Percentiles rank a stretch among this genome's conserved stretches.
Conservation (phyloP, 805 yeast species). For the Cyberlindnera nakhonratchasimensis region DNA sequence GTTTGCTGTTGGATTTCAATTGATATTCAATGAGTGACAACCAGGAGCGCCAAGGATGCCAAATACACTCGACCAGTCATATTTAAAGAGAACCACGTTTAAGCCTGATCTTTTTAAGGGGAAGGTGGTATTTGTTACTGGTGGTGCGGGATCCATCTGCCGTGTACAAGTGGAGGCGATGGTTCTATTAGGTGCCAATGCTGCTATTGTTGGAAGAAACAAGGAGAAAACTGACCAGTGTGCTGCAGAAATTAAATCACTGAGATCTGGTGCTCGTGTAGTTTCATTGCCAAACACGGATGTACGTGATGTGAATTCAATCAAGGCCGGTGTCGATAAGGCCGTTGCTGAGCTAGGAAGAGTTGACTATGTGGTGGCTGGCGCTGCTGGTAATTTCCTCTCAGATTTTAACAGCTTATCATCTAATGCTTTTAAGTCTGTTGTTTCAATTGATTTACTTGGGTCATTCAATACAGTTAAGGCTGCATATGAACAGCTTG, state of each 20-base stretch:
- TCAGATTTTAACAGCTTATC: constrained; percentile 75
- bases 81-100: constrained; percentile 32
- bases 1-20: not conserved
- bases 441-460: constrained; percentile 77
- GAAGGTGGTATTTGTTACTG: constrained; percentile 88
- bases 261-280: constrained; percentile 62
- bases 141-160: constrained; percentile 97
- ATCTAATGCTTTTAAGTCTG: constrained; percentile 84
- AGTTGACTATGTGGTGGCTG: constrained; percentile 86
- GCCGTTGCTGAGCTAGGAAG: constrained; percentile 70
- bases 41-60: too few species aligned
- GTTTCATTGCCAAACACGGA: constrained; percentile 71
- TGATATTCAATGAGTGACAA: too few species aligned
- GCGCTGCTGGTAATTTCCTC: constrained; percentile 94
- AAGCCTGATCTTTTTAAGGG: constrained; percentile 71
- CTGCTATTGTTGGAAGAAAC: constrained; percentile 81
- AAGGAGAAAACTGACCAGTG: constrained; percentile 59
- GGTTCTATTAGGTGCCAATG: constrained; percentile 80
- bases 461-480: constrained; percentile 90
- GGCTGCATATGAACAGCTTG: constrained; percentile 67
- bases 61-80: constrained; percentile 26
- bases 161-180: constrained; percentile 85
- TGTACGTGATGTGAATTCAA: constrained; percentile 65
- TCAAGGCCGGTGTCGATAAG: constrained; percentile 57
- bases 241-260: constrained; percentile 57